Evolutionary conservation across 169 alveolate species (phyloP).

Genomic region (Plasmodium gallinaceum): DNA sequence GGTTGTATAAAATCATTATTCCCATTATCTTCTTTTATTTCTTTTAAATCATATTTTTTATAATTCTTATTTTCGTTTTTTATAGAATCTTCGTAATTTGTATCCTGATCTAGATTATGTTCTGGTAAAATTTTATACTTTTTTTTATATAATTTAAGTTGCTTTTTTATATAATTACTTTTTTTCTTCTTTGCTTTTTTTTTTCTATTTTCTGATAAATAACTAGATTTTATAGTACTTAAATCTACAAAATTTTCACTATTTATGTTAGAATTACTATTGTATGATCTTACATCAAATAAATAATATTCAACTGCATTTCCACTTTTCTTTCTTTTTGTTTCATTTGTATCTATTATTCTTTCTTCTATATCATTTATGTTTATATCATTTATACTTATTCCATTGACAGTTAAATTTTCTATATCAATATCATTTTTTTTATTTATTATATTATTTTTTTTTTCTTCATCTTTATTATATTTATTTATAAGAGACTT

Average conservation of each 20-base stretch:
- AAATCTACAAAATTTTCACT: conserved; percentile 38
- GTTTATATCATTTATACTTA: conserved; percentile 55
- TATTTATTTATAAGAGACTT: conserved; percentile 9
- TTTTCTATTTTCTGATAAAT: conserved; percentile 57
- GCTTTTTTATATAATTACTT: conserved; percentile 36
- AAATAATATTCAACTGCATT: conserved; percentile 55
- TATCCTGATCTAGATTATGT: conserved; percentile 66
- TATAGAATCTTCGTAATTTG: conserved; percentile 62
- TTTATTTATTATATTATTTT: not conserved
- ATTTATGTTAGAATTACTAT: conserved; percentile 16
- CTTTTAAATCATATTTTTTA: conserved; percentile 39
- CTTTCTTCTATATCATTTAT: conserved; percentile 71
- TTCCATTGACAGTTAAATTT: conserved; percentile 32
- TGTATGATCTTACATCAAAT: conserved; percentile 50
- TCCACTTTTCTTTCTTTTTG: conserved; percentile 17
- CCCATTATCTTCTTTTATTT: conserved; percentile 54
- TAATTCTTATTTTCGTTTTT: conserved; percentile 22
- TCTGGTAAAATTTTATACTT: conserved; percentile 67
- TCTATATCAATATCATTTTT: conserved; percentile 33
- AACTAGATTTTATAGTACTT: conserved; percentile 46
- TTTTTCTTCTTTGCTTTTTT: conserved; percentile 50
- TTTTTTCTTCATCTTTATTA: conserved; percentile 27
- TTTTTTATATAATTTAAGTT: conserved; percentile 43
- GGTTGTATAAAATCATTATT: conserved; percentile 19
- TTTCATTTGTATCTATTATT: conserved; percentile 20